Percentiles rank a stretch among this genome's conserved stretches.
phyloP scores from a whole-genome alignment of 2,329 filamentous ascomycete species.

The Huntiella abstrusa region DNA sequence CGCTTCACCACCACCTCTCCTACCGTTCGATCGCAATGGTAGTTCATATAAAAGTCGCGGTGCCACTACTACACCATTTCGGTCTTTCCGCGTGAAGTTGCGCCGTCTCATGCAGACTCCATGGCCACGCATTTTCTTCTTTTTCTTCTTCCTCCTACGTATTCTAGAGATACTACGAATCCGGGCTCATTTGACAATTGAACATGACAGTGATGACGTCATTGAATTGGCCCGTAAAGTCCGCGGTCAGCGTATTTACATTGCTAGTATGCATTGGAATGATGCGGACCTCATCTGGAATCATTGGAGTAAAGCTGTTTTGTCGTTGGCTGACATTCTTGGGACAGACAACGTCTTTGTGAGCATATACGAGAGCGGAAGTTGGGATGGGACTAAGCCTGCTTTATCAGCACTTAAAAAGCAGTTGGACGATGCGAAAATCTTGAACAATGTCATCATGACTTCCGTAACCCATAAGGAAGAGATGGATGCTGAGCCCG shows the following conservation, averaged over 20 bases:
- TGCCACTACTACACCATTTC: background rate
- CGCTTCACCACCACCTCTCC: constrained; percentile 9
- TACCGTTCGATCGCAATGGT: constrained; percentile 6
- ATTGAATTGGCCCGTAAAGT: constrained; percentile 13
- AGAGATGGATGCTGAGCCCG: constrained; percentile 27
- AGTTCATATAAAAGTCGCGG: constrained; percentile 6
- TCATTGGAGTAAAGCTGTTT: constrained; percentile 43
- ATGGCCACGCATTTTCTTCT: constrained; percentile 18
- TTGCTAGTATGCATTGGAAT: constrained; percentile 53
- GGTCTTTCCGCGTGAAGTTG: constrained; percentile 16
- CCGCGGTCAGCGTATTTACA: constrained; percentile 34
- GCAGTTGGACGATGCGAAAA: constrained; percentile 30
- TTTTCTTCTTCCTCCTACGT: constrained; percentile 20
- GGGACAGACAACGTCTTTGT: constrained; percentile 49
- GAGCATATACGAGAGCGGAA: constrained; percentile 49
- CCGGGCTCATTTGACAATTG: constrained; percentile 16
- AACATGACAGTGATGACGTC: constrained; percentile 6
- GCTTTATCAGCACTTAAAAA: constrained; percentile 37
- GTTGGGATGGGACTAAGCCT: constrained; percentile 48
- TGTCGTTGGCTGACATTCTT: constrained; percentile 35
- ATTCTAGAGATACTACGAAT: constrained; percentile 23
- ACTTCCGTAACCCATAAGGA: constrained; percentile 40
- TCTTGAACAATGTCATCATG: constrained; percentile 35
- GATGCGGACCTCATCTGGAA: constrained; percentile 38
- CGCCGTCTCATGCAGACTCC: constrained; percentile 22